A percentile compares a stretch with the other conserved stretches of the same genome.
phyloP scores from a whole-genome alignment of 2,329 filamentous ascomycete genomes.

The Simplicillium sp. region DNA sequence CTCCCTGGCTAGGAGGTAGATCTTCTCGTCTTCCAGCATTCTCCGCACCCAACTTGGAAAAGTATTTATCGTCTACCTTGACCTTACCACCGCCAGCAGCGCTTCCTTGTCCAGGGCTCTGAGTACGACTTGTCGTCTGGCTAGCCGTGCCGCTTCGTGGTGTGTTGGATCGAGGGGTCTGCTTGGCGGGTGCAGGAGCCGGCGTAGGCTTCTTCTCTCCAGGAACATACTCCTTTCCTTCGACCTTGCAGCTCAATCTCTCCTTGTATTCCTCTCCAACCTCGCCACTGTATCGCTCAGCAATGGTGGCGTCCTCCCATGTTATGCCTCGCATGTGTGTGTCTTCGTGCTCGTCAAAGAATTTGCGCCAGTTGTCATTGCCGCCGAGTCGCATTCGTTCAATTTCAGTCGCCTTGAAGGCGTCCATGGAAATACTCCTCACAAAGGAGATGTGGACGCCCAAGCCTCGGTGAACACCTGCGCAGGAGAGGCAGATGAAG shows the following conservation, averaged over 20 bases:
- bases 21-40: constrained; percentile 69
- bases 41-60: constrained; percentile 72
- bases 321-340: constrained; percentile 57
- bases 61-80: constrained; percentile 78
- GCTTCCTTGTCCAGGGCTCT: constrained; percentile 23
- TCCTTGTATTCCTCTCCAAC: constrained; percentile 95
- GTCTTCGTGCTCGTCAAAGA: constrained; percentile 67
- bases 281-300: constrained; percentile 81
- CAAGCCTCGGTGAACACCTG: constrained; percentile 85
- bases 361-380: constrained; percentile 77
- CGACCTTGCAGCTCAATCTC: constrained; percentile 75
- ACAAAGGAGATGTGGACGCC: constrained; percentile 99
- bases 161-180: constrained; percentile 28
- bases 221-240: constrained; percentile 77
- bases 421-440: constrained; percentile 95
- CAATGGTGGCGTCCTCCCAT: constrained; percentile 83
- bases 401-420: constrained; percentile 89
- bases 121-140: constrained; percentile 19
- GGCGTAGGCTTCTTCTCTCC: constrained; percentile 46
- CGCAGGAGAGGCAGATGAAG: constrained; percentile 96
- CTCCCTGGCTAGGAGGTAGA: constrained; percentile 79
- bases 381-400: constrained; percentile 88
- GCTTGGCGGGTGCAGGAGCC: constrained; percentile 14
- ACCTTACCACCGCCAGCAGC: constrained; percentile 34
- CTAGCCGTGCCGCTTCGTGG: constrained; percentile 26